Base-by-base conservation (phyloP, 805 yeast genomes). In the Wickerhamiella lipophila region DNA sequence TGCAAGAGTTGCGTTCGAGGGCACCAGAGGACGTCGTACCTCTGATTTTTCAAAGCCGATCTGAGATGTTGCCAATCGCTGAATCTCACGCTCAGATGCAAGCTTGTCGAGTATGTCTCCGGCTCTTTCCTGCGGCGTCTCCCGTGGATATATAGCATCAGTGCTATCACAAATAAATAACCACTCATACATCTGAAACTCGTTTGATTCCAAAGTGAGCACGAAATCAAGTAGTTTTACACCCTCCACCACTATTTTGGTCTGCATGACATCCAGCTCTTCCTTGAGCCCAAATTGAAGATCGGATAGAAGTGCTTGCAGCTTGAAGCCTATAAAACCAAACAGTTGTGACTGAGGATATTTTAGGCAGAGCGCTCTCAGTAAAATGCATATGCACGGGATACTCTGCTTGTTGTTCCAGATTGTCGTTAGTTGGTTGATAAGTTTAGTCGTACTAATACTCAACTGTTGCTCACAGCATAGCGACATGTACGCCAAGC, bases 121-220 rank as follows among this genome's bases (percentile, higher is more conserved):
- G 56, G 50, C 12, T 47, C 53, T 23, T 55, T 53, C 11, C 60
- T 65, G 51, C 6, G 49, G 49, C 8, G 42, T 34, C 15, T 47
- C 41, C 6, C 42, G 42, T 15, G 50, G 49, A 56, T 69, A 72
- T 26, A 75, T 70, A 16, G 81, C 77, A 51, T 78, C 80, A 15
- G 78, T 70, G 15, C 76, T 78, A 56, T 82, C 85, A 23, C 79
- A 72, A 9, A 89, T 75, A 59, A 86, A 92, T 1, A 92, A 67
- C 97, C 97, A 89, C 58, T 86, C 92, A 53, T 76, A 63, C 63
- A 76, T 59, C 64, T 79, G 80, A 69, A 89, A 72, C 50, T 86
- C 95, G 60, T 88, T 96, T 38, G 73, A 72, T 32, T 78, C 76
- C 50, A 87, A 56, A 1, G 81, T 69, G 18, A 89, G 61, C 19